Conservation (phyloP, 768 basidiomycete species). For the Suillus weaverae region DNA sequence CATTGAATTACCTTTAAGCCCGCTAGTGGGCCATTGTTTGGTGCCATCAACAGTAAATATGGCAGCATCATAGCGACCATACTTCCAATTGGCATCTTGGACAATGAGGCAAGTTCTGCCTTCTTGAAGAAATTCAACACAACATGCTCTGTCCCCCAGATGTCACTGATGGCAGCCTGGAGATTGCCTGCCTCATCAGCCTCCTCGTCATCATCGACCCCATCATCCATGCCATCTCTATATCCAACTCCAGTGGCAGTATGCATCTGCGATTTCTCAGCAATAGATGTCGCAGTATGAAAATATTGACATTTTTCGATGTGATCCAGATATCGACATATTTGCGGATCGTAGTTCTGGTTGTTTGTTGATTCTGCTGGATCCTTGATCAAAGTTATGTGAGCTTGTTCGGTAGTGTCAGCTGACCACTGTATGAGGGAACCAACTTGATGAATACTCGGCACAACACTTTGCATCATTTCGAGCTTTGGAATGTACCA, state of each 20-base stretch:
- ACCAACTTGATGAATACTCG: slow-evolving; percentile 30
- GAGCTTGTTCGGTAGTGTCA: slow-evolving; percentile 35
- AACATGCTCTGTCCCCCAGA: not conserved
- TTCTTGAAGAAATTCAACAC: not conserved
- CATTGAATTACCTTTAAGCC: too few relatives aligned
- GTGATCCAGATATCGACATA: slow-evolving; percentile 33
- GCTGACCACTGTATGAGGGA: slow-evolving; percentile 36
- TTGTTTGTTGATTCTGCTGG: slow-evolving; percentile 29
- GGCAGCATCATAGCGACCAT: too few relatives aligned
- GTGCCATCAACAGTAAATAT: too few relatives aligned
- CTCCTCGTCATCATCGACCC: not conserved
- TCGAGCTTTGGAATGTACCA: slow-evolving; percentile 46
- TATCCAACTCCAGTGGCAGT: not conserved
- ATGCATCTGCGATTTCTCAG: not conserved
- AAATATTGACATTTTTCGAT: slow-evolving; percentile 31
- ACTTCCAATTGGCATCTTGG: not conserved
- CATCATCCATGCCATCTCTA: not conserved
- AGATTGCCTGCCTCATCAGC: not conserved
- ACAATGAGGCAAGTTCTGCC: not conserved
- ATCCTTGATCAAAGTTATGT: slow-evolving; percentile 35
- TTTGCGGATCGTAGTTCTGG: slow-evolving; percentile 35
- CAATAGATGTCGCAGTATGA: slow-evolving; percentile 6
- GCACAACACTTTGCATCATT: slow-evolving; percentile 34
- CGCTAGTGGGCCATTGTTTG: too few relatives aligned
- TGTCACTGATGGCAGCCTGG: not conserved